Base-by-base conservation (phyloP, 306 rosid genomes). In the Alnus glutinosa region DNA sequence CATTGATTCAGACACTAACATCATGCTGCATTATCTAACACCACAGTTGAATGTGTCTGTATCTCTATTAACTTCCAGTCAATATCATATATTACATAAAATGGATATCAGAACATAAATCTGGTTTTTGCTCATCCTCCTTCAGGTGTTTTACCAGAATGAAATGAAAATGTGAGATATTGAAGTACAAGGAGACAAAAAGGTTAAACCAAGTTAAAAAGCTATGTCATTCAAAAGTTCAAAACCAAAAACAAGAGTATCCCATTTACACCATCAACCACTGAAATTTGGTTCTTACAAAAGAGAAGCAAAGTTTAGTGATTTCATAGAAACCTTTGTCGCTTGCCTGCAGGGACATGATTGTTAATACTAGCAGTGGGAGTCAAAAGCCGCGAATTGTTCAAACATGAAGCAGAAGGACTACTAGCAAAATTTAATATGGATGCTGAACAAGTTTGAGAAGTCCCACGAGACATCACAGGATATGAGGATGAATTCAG, bases 371-470 rank as follows among this genome's bases (percentile, higher is more conserved):
- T 72, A 23, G 87, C 64, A 78, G 50, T 68, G 63, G 87, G 50
- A 76, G 71, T 46, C 51, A 80, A 4, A 36, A 79, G 70, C 70
- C 67, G n/a, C 2, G 77, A 34, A 72, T 82, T 85, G 82, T 70
- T 80, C 66, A 70, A 64, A 78, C 59, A 75, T 44, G 95, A 54
- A 46, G 28, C 61, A 74, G 88, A 63, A 46, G 82, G 73, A 42
- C 74, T 76, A 54, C 42, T 82, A 55, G 75, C 78, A 70, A 90
- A 89, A 71, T 81, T 89, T 74, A 94, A 62, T 77, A 81, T 62
- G 4, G 94, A 81, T 80, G 93, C 86, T 2, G 96, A 89, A 81
- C 93, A 92, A 12, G 82, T 80, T 70, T 86, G 92, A 10, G 82
- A 63, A 81, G 63, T 70, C 64, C 81, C 87, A 15, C 81, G 54